A percentile compares a stretch with the other conserved stretches of the same genome.
Evolutionary conservation across 139 green algal species (phyloP).

Genomic region (Picochlorum sp.): DNA sequence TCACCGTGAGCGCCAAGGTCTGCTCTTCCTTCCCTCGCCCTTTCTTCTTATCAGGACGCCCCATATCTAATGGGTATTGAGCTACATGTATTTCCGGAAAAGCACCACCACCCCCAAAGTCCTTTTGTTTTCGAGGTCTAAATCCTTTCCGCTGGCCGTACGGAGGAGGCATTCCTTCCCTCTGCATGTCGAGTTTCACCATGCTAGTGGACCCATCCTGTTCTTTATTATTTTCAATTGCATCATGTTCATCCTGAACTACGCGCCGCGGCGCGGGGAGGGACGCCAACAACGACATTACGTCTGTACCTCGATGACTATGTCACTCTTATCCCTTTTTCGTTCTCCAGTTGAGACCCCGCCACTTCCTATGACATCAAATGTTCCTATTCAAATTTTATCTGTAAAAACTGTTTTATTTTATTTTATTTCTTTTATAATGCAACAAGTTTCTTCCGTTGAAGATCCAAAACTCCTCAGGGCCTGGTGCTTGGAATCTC

Average conservation of each 20-base stretch:
- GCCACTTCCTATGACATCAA: too few species aligned
- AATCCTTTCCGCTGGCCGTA: conserved; percentile 62
- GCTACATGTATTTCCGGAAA: conserved; percentile 84
- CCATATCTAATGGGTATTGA: conserved; percentile 91
- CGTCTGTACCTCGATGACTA: neutral
- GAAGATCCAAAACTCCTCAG: too few species aligned
- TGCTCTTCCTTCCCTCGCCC: conserved; percentile 14
- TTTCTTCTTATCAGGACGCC: conserved; percentile 35
- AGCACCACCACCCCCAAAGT: conserved; percentile 80
- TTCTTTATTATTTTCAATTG: neutral
- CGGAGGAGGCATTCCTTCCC: conserved; percentile 20
- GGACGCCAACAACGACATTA: neutral
- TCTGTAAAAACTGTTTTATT: too few species aligned
- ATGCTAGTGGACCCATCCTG: neutral
- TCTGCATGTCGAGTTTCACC: neutral
- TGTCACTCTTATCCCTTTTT: neutral
- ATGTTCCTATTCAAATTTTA: too few species aligned
- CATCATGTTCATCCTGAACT: neutral
- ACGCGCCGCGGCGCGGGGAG: neutral
- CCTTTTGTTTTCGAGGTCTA: conserved; percentile 54
- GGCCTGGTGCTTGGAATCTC: too few species aligned
- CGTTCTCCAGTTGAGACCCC: too few species aligned
- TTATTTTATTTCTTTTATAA: too few species aligned
- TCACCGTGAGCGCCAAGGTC: conserved; percentile 69
- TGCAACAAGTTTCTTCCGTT: too few species aligned